A percentile compares a stretch with the other conserved stretches of the same genome.
These are phyloP conservation scores for Dorcoceras hygrometricum DNA, from an alignment of 257 asterid species.

Conservation along the genomic window DNA sequence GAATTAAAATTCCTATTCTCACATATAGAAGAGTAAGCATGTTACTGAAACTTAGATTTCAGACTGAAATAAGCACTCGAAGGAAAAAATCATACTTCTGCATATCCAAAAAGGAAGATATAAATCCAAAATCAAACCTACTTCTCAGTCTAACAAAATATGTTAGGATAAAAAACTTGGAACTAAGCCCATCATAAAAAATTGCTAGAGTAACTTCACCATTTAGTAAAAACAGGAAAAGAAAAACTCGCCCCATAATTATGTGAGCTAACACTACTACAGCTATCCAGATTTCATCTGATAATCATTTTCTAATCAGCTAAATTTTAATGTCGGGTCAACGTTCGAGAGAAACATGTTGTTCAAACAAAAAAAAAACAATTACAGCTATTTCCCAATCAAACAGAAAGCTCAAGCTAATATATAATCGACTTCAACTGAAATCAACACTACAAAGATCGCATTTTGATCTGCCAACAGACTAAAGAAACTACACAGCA, in stretches of 20 bases:
- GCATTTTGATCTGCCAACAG: conserved; percentile 1
- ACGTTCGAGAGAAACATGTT: not conserved
- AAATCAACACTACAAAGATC: not conserved
- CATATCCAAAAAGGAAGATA: not conserved
- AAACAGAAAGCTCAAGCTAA: not conserved
- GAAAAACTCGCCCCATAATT: not conserved
- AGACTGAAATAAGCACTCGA: not conserved
- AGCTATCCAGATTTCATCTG: not conserved
- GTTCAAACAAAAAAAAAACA: not conserved
- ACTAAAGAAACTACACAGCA: conserved; percentile 10
- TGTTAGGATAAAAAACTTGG: not conserved
- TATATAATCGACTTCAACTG: not conserved
- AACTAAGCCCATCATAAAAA: not conserved
- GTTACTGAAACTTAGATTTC: not conserved
- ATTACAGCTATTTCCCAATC: not conserved
- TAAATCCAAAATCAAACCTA: not conserved
- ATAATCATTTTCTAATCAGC: not conserved
- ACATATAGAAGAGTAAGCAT: not conserved
- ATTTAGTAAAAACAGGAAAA: too few species aligned
- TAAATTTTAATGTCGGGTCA: not conserved
- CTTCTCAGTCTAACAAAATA: not conserved
- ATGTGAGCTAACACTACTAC: not conserved
- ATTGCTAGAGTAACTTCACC: not conserved
- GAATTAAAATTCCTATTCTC: not conserved
- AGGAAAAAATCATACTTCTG: not conserved